phyloP scores from a whole-genome alignment of 495 filamentous ascomycete species.

The Friedmanniomyces simplex region DNA sequence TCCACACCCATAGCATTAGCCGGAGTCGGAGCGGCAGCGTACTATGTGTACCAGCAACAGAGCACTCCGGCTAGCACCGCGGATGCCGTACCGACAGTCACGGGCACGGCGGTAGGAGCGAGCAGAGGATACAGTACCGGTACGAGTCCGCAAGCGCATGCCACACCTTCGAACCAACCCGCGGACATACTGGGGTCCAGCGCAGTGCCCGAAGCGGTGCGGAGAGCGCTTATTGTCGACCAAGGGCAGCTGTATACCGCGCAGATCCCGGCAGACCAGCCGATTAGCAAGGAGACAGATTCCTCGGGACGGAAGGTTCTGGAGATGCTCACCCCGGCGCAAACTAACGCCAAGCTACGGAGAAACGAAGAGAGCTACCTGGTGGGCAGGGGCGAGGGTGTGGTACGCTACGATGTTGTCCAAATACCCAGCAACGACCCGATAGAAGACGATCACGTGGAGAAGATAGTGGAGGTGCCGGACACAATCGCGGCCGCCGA shows the following conservation, averaged over 20 bases:
- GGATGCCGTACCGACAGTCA: neutral
- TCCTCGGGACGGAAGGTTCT: constrained; percentile 70
- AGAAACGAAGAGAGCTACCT: constrained; percentile 84
- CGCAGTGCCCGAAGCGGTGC: constrained; percentile 16
- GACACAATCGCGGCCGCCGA: constrained; percentile 41
- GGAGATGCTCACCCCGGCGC: constrained; percentile 93
- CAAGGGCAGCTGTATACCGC: constrained; percentile 22
- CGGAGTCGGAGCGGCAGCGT: constrained; percentile 13
- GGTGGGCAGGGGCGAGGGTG: constrained; percentile 80
- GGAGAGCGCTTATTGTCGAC: constrained; percentile 20
- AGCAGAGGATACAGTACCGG: constrained; percentile 2
- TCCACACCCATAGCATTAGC: constrained; percentile 14
- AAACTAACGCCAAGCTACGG: constrained; percentile 80
- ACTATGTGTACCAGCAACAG: constrained; percentile 16
- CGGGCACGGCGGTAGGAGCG: neutral
- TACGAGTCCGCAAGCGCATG: neutral
- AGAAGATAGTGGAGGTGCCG: constrained; percentile 90
- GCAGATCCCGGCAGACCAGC: constrained; percentile 30
- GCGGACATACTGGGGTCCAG: neutral
- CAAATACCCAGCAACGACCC: constrained; percentile 94
- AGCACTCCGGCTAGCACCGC: neutral
- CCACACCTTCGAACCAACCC: neutral
- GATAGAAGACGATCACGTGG: constrained; percentile 95
- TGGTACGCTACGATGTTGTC: constrained; percentile 90
- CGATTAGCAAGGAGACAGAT: constrained; percentile 76